Evolutionary conservation across 176 grass and related monocot genomes (phyloP), one percentile per base, ranked within the genome.

Genomic region (Oryza officinalis): DNA sequence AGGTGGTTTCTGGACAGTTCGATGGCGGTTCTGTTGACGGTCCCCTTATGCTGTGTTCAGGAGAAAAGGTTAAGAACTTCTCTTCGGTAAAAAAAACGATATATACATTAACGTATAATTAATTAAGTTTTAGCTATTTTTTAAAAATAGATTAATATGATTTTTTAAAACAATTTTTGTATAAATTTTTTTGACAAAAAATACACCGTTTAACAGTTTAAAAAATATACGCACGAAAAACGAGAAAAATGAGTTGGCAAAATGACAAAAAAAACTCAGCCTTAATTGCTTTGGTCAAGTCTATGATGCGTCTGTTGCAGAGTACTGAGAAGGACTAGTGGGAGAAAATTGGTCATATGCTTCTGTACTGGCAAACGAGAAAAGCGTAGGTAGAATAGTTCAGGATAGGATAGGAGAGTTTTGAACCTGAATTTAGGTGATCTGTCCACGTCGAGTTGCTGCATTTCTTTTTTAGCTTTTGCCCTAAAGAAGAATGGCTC

Each of bases 1-100:
- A 47, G 10, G 27, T 30, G 20, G 49, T 69, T 85, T 89, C 72
- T 57, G 77, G 83, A 81, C 78, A 77, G 72, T 86, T 81, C 26
- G 57, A 35, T 63, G 32, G 25, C 78, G 44, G 22, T 20, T 67
- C 41, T 23, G 23, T 43, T 43, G 57, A 72, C 78, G 72, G n/a
- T n/a, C n/a, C n/a, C n/a, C n/a, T n/a, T n/a, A n/a, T n/a, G n/a
- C n/a, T n/a, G n/a, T n/a, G n/a, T n/a, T n/a, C n/a, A n/a, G n/a
- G n/a, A n/a, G n/a, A n/a, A n/a, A n/a, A n/a, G n/a, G n/a, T n/a
- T n/a, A n/a, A n/a, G n/a, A n/a, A n/a, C n/a, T n/a, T n/a, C n/a
- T n/a, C n/a, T n/a, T n/a, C n/a, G n/a, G n/a, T n/a, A n/a, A n/a
- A n/a, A n/a, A n/a, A n/a, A n/a, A n/a, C n/a, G n/a, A n/a, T n/a